Evolutionary conservation across 2,329 filamentous ascomycete species (phyloP), one percentile per base, ranked within the genome.

Genomic region (Aspergillus proliferans): DNA sequence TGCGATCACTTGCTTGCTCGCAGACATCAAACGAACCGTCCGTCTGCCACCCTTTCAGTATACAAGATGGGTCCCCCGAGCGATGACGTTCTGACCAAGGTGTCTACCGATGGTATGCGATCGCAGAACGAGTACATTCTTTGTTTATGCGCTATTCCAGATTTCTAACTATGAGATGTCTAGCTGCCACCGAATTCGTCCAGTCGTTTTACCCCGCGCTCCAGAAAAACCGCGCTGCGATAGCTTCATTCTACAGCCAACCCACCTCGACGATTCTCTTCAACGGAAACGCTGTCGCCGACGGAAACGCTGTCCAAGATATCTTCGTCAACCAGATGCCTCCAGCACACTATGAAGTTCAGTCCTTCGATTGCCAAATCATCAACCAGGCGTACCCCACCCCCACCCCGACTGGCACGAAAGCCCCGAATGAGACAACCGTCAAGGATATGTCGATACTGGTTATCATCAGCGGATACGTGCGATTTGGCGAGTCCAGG

Each of bases 131-230:
- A 30, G 26, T 10, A 30, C 26, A 14, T 36, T 15, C 38, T 9
- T 40, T 19, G 18, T 40, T 40, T 22, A 14, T 12, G 5, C 18
- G 26, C 26, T 12, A 30, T 30, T 26, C 6, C 44, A 51, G 46
- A 46, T 45, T 38, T 30, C 10, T 30, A 30, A 30, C 26, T 30
- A 30, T 15, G 30, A 34, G 33, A 2, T 28, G 18, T 46, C 24
- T 57, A 87, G 88, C 84, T 51, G 86, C 88, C 47, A 80, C 86
- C 58, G 74, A 71, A 47, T 92, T 95, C 60, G 77, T 86, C 56
- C 82, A 85, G 52, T 76, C 79, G 53, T 95, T 86, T 74, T 95
- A 95, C 72, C 75, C 78, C 24, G 79, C 85, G n/a, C 74, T 94
- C 46, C 83, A 86, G 68, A 78, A 76, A 50, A 69, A 75, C 39